Percentiles rank a stretch among this genome's conserved stretches.
These are phyloP conservation scores for Colletotrichum scovillei DNA, from an alignment of 2,329 filamentous ascomycete genomes.

Conservation along the genomic window DNA sequence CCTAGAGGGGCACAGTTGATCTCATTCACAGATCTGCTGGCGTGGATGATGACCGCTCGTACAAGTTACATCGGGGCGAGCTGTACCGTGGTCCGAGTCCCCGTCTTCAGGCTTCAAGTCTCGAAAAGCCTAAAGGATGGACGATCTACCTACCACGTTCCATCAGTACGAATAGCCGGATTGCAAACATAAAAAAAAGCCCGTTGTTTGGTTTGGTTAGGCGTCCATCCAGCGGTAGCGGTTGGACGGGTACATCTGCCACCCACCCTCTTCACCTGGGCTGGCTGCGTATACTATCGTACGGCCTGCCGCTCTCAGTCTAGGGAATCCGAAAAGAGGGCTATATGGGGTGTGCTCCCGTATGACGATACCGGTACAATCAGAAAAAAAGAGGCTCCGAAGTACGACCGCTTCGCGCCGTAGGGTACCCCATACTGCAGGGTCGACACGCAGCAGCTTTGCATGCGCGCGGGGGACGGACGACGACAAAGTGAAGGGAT, in stretches of 20 bases:
- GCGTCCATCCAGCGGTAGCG: background rate
- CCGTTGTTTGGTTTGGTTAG: slow-evolving; percentile 6
- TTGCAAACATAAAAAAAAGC: background rate
- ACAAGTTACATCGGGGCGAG: slow-evolving; percentile 5
- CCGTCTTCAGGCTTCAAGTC: background rate
- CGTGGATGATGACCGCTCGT: background rate
- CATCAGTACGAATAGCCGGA: slow-evolving; percentile 4
- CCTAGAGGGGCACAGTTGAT: slow-evolving; percentile 5
- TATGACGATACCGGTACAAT: slow-evolving; percentile 40
- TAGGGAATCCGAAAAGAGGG: slow-evolving; percentile 1
- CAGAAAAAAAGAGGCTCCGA: slow-evolving; percentile 45
- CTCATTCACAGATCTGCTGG: background rate
- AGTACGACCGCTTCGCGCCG: slow-evolving; percentile 42
- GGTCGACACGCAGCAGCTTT: slow-evolving; percentile 15
- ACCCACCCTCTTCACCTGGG: background rate
- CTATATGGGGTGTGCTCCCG: slow-evolving; percentile 27
- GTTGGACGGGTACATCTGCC: background rate
- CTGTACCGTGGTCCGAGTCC: slow-evolving; percentile 14
- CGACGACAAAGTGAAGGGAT: background rate
- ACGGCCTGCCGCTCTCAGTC: background rate
- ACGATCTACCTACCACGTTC: slow-evolving; percentile 4
- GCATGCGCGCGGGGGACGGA: background rate
- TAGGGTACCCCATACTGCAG: slow-evolving; percentile 27
- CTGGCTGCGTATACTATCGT: background rate
- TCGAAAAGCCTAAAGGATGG: background rate